Percentiles rank a stretch among this genome's conserved stretches.
These are phyloP conservation scores for Ettlia oleoabundans DNA, from an alignment of 139 green algal genomes.

Conservation along the genomic window DNA sequence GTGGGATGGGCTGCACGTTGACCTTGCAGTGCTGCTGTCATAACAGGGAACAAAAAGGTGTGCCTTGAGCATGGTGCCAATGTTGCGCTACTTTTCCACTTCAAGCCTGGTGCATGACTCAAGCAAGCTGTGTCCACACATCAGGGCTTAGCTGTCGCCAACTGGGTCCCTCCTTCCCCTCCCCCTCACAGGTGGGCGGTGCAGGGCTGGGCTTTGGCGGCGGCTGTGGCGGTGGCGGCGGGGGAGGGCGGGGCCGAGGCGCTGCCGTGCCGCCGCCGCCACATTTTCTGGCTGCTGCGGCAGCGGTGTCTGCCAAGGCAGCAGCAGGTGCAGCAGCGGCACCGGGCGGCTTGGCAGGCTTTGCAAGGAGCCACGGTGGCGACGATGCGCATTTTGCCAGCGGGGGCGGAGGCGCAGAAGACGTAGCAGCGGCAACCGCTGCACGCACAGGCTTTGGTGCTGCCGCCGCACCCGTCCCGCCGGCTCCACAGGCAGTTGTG, in stretches of 20 bases:
- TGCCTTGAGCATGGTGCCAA: too few relatives aligned
- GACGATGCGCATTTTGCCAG: constrained; percentile 43
- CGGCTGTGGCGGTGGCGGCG: not conserved
- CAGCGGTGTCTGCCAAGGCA: not conserved
- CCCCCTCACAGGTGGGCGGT: constrained; percentile 68
- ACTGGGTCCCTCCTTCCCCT: too few relatives aligned
- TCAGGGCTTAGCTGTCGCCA: too few relatives aligned
- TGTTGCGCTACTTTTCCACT: too few relatives aligned
- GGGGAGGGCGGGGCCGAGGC: not conserved
- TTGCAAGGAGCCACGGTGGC: constrained; percentile 22
- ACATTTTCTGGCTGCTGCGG: not conserved
- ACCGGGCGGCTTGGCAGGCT: constrained; percentile 18
- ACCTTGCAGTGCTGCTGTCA: too few relatives aligned
- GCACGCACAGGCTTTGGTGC: constrained; percentile 20
- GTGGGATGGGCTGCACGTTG: too few relatives aligned
- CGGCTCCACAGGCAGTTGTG: too few relatives aligned
- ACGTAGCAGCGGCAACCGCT: not conserved
- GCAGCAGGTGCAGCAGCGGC: not conserved
- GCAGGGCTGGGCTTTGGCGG: constrained; percentile 76
- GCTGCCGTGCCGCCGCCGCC: not conserved
- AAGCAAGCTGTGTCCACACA: too few relatives aligned
- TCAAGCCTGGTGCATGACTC: too few relatives aligned
- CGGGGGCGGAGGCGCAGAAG: not conserved
- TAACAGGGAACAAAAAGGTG: too few relatives aligned
- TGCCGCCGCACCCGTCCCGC: not conserved